These are phyloP conservation scores for Thuja plicata DNA, from an alignment of 83 land plant genomes.

Conservation along the genomic window DNA sequence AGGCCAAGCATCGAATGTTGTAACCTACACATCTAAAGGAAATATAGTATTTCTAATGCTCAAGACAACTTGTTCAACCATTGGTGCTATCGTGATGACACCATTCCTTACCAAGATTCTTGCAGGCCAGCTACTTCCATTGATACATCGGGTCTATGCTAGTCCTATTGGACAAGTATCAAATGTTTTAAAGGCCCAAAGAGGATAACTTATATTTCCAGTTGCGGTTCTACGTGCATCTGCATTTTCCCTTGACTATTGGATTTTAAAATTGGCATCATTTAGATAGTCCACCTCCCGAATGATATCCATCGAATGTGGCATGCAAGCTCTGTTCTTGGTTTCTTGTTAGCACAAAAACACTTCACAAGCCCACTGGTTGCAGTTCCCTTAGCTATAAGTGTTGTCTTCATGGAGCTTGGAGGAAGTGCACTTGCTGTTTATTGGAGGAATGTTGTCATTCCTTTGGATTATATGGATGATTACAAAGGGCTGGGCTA, in stretches of 20 bases:
- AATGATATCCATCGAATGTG: slow-evolving; percentile 96
- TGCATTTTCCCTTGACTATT: slow-evolving; percentile 90
- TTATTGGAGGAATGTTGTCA: too few relatives aligned
- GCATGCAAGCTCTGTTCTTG: too few relatives aligned
- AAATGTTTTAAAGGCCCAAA: slow-evolving; percentile 87
- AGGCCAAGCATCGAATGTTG: slow-evolving; percentile 99
- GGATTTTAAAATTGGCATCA: slow-evolving; percentile 62
- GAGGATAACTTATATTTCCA: slow-evolving; percentile 77
- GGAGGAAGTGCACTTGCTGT: too few relatives aligned
- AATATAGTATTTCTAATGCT: slow-evolving; percentile 98
- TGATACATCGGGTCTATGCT: slow-evolving; percentile 97
- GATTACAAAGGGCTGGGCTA: too few relatives aligned
- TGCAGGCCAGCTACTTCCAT: slow-evolving; percentile 99
- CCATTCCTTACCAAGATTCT: slow-evolving; percentile 94
- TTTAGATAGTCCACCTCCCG: slow-evolving; percentile 96
- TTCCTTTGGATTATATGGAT: too few relatives aligned
- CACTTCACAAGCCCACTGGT: too few relatives aligned
- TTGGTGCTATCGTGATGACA: slow-evolving; percentile 98
- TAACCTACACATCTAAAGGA: slow-evolving; percentile 96
- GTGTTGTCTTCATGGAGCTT: too few relatives aligned
- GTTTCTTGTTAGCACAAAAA: too few relatives aligned
- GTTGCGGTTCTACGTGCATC: slow-evolving; percentile 87
- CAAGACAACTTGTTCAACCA: slow-evolving; percentile 97
- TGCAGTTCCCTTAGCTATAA: too few relatives aligned
- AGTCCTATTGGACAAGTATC: slow-evolving; percentile 98